phyloP scores from a whole-genome alignment of 2,329 filamentous ascomycete species.

The Endoconidiophora laricicola region DNA sequence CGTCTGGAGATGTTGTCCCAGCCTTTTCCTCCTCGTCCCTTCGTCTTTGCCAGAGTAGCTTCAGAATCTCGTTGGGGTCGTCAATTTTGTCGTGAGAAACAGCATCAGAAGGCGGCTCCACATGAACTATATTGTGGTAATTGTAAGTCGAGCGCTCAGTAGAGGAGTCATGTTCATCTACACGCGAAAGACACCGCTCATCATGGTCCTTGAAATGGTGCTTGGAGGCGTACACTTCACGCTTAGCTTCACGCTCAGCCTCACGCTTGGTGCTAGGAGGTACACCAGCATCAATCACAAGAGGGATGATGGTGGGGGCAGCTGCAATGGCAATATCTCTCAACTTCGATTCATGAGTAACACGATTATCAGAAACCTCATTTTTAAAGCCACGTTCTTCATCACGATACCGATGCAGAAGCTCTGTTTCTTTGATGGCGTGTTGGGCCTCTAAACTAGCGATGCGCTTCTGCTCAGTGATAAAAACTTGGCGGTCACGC shows the following conservation, averaged over 20 bases:
- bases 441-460: no score
- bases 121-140: background rate
- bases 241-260: background rate
- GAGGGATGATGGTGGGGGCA: no score
- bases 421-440: background rate
- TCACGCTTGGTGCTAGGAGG: background rate
- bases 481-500: no score
- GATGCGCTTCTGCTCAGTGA: no score
- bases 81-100: background rate
- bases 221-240: background rate
- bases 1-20: no score
- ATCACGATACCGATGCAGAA: background rate
- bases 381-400: background rate
- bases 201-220: no score
- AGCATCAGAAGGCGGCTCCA: background rate
- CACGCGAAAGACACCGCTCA: no score
- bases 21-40: no score
- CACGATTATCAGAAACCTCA: background rate
- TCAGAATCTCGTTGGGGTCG: conserved; percentile 30
- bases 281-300: no score
- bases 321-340: no score
- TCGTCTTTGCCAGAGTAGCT: conserved; percentile 20
- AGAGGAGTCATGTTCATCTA: background rate
- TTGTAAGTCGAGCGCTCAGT: background rate
- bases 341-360: no score